Base-by-base conservation (phyloP, 1,284 basidiomycete species). In the Trametes versicolor region DNA sequence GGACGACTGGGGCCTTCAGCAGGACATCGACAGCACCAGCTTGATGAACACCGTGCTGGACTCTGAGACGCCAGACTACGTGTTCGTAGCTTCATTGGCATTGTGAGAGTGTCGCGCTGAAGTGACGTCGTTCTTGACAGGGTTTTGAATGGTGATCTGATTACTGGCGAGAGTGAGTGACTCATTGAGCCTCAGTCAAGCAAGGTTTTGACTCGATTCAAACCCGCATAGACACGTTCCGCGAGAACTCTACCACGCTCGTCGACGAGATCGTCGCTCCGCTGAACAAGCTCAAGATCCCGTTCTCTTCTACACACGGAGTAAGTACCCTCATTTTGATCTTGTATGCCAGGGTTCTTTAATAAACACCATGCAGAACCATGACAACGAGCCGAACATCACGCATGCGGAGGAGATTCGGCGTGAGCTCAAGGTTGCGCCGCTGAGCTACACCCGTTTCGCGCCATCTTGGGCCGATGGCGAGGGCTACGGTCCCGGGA, bases 341-440 rank as follows among this genome's bases (percentile, higher is more conserved):
- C 51, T 12, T 5, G 29, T 6, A 32, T 27, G 15, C 2, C 27
- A 2, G 6, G 7, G 15, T 7, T 19, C 15, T 8, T 27, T 15
- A 17, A 25, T n/a, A 19, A 43, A 6, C 34, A n/a, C 63, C 4
- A n/a, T 3, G 5, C 34, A 91, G 88, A 91, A 91, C 67, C 89
- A 91, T 67, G 89, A 91, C 70, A 91, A 90, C 65, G 79, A 89
- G 66, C 77, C 81, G 17, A 91, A 91, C 70, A 88, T 91, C 32
- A 88, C 87, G 0, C 89, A 90, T 64, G 69, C 81, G 2, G 82
- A 85, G 62, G 89, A 90, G 64, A 88, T 91, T 51, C 63, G 73
- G 10, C 83, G 85, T 12, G 87, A 91, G 70, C 80, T 82, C 50
- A 72, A 75, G 39, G 81, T 87, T 41, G 85, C 89, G 4, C 86